phyloP scores from a whole-genome alignment of 768 basidiomycete species.

The Pleurotus salmoneostramineus region DNA sequence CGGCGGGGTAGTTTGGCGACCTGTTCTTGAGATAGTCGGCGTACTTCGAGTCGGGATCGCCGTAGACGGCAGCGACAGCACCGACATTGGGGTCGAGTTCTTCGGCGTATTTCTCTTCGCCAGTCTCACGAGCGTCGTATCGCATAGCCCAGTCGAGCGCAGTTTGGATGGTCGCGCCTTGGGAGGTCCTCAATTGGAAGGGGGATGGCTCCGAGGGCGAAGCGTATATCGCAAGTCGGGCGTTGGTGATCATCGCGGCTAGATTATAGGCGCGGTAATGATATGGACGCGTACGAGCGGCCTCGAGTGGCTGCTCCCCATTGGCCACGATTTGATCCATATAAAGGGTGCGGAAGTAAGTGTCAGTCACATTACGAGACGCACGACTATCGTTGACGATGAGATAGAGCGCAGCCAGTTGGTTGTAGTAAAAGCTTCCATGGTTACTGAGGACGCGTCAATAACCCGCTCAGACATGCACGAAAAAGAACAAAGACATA shows the following conservation, averaged over 20 bases:
- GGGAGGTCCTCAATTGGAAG: conserved; percentile 47
- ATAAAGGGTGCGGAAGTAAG: conserved; percentile 50
- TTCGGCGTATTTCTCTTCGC: conserved; percentile 32
- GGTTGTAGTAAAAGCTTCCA: conserved; percentile 60
- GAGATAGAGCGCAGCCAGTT: conserved; percentile 53
- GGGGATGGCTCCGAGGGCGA: conserved; percentile 33
- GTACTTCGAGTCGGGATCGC: conserved; percentile 60
- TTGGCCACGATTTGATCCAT: conserved; percentile 47
- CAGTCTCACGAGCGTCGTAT: conserved; percentile 25
- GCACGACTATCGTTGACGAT: conserved; percentile 46
- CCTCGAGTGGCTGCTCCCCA: conserved; percentile 64
- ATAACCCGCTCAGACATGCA: background rate
- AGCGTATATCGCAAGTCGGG: conserved; percentile 44
- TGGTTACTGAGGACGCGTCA: conserved; percentile 45
- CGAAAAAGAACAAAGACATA: conserved; percentile 20
- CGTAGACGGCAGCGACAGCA: conserved; percentile 52
- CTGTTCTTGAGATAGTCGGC: conserved; percentile 37
- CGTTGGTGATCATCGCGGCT: conserved; percentile 64
- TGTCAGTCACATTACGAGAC: conserved; percentile 39
- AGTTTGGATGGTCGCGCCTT: conserved; percentile 52
- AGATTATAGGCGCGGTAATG: conserved; percentile 70
- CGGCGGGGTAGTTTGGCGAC: conserved; percentile 32
- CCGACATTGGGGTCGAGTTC: conserved; percentile 59
- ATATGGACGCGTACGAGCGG: conserved; percentile 56
- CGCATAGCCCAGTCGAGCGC: conserved; percentile 59